Base-by-base conservation (phyloP, 306 rosid species). In the Trifolium dubium region DNA sequence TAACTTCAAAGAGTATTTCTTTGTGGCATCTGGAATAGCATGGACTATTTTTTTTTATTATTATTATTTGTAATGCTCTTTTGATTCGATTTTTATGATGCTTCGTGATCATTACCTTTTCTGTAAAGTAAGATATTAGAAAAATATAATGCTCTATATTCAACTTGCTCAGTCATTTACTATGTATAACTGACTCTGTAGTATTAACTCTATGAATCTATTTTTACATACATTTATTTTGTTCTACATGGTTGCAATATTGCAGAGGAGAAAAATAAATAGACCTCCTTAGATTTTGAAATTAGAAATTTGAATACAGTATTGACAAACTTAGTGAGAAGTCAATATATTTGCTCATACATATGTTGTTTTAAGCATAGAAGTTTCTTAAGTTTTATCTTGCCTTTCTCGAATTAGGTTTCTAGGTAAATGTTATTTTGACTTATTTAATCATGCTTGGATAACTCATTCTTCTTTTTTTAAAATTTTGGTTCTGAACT, bases 141-240 rank as follows among this genome's bases (percentile, higher is more conserved):
- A 53, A n/a, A 64, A 51, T 6, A 41, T 47, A 23, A 13, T 18
- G 40, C 67, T 72, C 37, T 39, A 10, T 54, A 31, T 62, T 35
- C 40, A 76, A 43, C 55, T 41, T 65, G 69, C 64, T 73, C 51
- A 53, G 54, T 49, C 67, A 64, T 67, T 60, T 83, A 51, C 69
- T 44, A 28, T 32, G 77, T 47, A 32, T 72, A 50, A 65, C 47
- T 19, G 67, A 60, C 79, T 39, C 66, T 37, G 23, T 23, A 35
- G 19, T 4, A 49, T 47, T 10, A 58, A 64, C 17, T 58, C 15
- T 17, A 39, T 5, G 18, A 8, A 39, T 39, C 49, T 54, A 51
- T 68, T 51, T 47, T n/a, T 23, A 10, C 47, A 30, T 71, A 4
- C 60, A 43, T 69, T 64, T 53, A 1, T 67, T 44, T 15, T 62